phyloP scores from a whole-genome alignment of 345 rosid genomes.

The Brassica carinata region DNA sequence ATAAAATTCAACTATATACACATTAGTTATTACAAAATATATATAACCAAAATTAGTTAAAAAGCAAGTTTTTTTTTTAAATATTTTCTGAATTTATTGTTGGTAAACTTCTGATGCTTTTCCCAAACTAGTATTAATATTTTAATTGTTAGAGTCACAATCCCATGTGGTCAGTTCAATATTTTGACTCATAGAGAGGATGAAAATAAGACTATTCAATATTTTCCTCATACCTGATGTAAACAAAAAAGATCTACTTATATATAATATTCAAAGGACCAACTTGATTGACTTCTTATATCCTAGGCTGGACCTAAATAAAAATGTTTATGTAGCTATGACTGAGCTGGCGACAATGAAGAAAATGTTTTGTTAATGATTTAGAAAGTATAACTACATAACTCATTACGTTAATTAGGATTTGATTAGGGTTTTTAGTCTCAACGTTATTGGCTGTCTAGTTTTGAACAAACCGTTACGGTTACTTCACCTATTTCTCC shows the following conservation, averaged over 20 bases:
- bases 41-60: neutral
- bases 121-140: neutral
- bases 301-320: slow-evolving; percentile 28
- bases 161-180: slow-evolving; percentile 29
- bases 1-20: no score
- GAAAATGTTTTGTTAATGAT: slow-evolving; percentile 16
- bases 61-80: neutral
- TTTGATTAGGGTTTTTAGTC: slow-evolving; percentile 28
- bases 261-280: slow-evolving; percentile 10
- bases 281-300: slow-evolving; percentile 36
- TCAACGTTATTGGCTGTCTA: slow-evolving; percentile 40
- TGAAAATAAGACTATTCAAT: slow-evolving; percentile 15
- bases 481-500: slow-evolving; percentile 36
- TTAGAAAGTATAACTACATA: neutral
- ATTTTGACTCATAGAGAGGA: slow-evolving; percentile 27
- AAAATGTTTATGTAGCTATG: slow-evolving; percentile 6
- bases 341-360: neutral
- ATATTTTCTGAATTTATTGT: neutral
- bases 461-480: slow-evolving; percentile 37
- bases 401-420: slow-evolving; percentile 5
- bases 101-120: neutral
- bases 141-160: slow-evolving; percentile 19
- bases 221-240: neutral
- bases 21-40: neutral
- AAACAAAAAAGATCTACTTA: neutral